A percentile compares a stretch with the other conserved stretches of the same genome.
Evolutionary conservation across 2,329 filamentous ascomycete species (phyloP).

Genomic region (Xylariaceae sp.): DNA sequence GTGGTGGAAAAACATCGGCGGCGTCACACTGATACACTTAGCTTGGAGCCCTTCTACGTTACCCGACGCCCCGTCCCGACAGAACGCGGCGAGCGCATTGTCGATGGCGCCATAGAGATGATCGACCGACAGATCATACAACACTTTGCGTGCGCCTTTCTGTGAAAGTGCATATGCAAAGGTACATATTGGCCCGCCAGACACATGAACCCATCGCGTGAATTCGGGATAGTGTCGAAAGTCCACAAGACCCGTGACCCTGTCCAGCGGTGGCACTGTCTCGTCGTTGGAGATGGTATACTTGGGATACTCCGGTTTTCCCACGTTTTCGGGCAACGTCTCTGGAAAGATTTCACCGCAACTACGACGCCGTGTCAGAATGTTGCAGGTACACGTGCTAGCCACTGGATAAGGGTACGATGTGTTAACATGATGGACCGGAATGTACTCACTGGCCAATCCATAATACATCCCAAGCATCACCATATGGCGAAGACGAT

Average conservation of each 20-base stretch:
- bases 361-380: constrained; percentile 4
- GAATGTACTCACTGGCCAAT: constrained; percentile 25
- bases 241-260: constrained; percentile 30
- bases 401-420: not conserved
- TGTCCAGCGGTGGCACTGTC: constrained; percentile 28
- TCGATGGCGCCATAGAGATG: constrained; percentile 32
- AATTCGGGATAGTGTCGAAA: constrained; percentile 25
- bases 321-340: constrained; percentile 26
- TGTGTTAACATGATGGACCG: not conserved
- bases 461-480: constrained; percentile 30
- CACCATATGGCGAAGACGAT: constrained; percentile 27
- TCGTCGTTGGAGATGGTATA: constrained; percentile 27
- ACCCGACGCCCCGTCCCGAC: constrained; percentile 28
- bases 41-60: constrained; percentile 26
- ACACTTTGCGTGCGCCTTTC: constrained; percentile 28
- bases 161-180: constrained; percentile 35
- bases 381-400: not conserved
- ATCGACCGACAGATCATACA: constrained; percentile 32
- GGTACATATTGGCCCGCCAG: constrained; percentile 28
- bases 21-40: constrained; percentile 35
- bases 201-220: constrained; percentile 29
- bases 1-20: constrained; percentile 34
- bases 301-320: constrained; percentile 26
- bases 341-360: constrained; percentile 32
- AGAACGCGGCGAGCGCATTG: constrained; percentile 33